Base-by-base conservation (phyloP, 345 rosid genomes). In the Laguncularia racemosa region DNA sequence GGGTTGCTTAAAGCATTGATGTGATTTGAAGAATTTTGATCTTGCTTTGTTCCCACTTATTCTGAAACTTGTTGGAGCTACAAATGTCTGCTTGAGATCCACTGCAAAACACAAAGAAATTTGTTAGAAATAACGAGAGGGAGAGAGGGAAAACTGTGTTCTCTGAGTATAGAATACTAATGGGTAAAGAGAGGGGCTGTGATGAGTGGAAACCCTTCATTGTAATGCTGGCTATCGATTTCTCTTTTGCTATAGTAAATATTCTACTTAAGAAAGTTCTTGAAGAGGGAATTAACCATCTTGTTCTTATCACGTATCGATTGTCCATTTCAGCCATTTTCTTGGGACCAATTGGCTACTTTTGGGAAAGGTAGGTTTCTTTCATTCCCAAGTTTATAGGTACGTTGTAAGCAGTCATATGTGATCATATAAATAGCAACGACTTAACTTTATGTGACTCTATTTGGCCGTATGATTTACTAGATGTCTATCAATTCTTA, bases 231-330 rank as follows among this genome's bases (percentile, higher is more conserved):
- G 64, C 73, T 20, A 62, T 81, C 57, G 73, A 82, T 40, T 80
- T 79, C 56, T 70, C 70, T 1, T 84, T 84, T 61, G 72, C 88
- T 13, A 38, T 65, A 18, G 76, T 72, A 65, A 84, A 84, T 67
- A 67, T 84, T 65, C 76, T 84, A 57, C 81, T 84, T 55, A 77
- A 84, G 80, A 68, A 73, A 73, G 88, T 71, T 50, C 73, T 82
- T 49, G 76, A 69, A 20, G 67, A 58, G 44, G 91, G 91, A 44
- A 72, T 65, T 46, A 75, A 73, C 69, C 81, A 66, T 66, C 68
- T 79, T 56, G 88, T 84, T 46, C 67, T 84, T 38, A 62, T 84
- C 77, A 78, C 91, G 13, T 84, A 73, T 67, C 88, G 91, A 14
- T 82, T 69, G n/a, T 65, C 63, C 2, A 53, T 79, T 53, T 77